Base-by-base conservation (phyloP, 441 rosid species). In the Dalechampia spathulata region DNA sequence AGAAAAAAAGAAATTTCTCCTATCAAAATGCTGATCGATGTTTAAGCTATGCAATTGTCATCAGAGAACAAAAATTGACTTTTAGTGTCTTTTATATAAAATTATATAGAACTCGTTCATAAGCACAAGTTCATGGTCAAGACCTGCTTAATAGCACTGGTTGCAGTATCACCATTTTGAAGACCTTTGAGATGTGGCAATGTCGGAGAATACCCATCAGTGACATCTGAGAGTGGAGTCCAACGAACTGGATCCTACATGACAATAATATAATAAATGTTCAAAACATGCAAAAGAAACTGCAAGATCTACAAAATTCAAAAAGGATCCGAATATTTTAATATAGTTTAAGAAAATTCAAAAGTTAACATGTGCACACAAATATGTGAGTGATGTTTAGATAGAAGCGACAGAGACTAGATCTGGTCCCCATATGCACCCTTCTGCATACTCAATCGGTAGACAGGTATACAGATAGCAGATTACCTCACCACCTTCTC, bases 71-170 rank as follows among this genome's bases (percentile, higher is more conserved):
- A 57, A 36, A 32, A 38, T 19, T 46, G 6, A 22, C 49, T 46
- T 41, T n/a, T 27, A 32, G 37, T 4, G 14, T 14, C 38, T 57
- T 52, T 28, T 56, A 58, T 15, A 42, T 21, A 23, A 46, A 41
- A 45, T 36, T 8, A 30, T 58, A 32, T 6, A 12, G 4, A 57
- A 62, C 23, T 65, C 20, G 23, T 38, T 34, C 36, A 40, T 22
- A 69, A 38, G 60, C 23, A 66, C 28, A 69, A 61, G 68, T 61
- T 52, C 49, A 61, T 42, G 44, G 32, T 7, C 55, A 55, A 57
- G 30, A 93, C 99, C 99, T 90, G 96, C 73, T 93, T 93, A 73
- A 93, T 93, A 72, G 99, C 97, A 78, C 99, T 93, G 1, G 99
- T 93, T 53, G 99, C 99, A 65, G 89, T 93, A 62, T 93, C 99